These are phyloP conservation scores for Candida pseudoviswanathii DNA, from an alignment of 1,139 yeast genomes.

Conservation along the genomic window DNA sequence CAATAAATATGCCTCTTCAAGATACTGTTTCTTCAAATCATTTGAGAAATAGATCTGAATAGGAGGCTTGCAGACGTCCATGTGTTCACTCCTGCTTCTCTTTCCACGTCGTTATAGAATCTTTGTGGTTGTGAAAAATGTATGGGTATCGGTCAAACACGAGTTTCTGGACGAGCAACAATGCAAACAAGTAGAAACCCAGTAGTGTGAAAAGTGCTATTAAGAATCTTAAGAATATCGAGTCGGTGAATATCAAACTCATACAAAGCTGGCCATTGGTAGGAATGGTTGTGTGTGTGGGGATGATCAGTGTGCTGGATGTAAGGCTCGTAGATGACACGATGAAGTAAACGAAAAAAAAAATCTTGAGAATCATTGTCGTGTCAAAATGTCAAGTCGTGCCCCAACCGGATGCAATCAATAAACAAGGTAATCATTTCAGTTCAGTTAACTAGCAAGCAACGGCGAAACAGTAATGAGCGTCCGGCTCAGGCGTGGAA, in stretches of 20 bases:
- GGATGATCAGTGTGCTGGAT: not conserved
- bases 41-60: slow-evolving; percentile 39
- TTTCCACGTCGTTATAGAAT: not conserved
- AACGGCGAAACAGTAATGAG: no score
- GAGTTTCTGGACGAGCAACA: slow-evolving; percentile 3
- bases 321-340: not conserved
- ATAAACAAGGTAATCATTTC: not conserved
- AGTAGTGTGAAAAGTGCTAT: not conserved
- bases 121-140: slow-evolving; percentile 1
- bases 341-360: not conserved
- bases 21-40: slow-evolving; percentile 25
- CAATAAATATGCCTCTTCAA: slow-evolving; percentile 16
- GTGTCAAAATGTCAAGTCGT: not conserved
- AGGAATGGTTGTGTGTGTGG: not conserved
- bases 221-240: slow-evolving; percentile 1
- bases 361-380: not conserved
- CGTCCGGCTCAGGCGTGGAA: no score
- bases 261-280: slow-evolving; percentile 2
- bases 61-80: slow-evolving; percentile 18
- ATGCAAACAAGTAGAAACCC: not conserved
- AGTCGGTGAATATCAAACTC: not conserved
- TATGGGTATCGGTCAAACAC: slow-evolving; percentile 12
- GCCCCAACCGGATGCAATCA: not conserved
- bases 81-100: slow-evolving; percentile 9
- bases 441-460: no score